Base-by-base conservation (phyloP, 2,329 filamentous ascomycete species). In the Paecilomyces niveus region DNA sequence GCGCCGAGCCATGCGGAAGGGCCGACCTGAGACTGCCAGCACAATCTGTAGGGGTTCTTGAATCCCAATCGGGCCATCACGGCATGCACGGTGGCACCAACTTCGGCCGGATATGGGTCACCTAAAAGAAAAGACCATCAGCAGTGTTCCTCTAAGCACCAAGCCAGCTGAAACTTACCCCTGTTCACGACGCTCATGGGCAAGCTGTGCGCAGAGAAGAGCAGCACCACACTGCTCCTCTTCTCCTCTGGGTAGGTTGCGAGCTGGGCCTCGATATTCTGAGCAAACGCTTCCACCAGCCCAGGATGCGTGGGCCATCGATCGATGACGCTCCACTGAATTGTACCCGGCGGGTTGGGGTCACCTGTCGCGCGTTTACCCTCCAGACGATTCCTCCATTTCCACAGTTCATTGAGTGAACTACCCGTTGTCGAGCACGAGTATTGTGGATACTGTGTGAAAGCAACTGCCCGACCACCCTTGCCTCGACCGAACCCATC, bases 361-460 rank as follows among this genome's bases (percentile, higher is more conserved):
- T 79, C 79, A 49, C 78, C 78, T 51, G 79, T 77, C 2, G 76
- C 81, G 51, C 82, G 79, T 74, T 90, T 92, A 45, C 90, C 90
- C 74, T 97, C 92, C 56, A 99, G 78, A 62, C 78, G 82, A 69
- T 91, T 89, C 62, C 92, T 84, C 92, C 92, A 97, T 77, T 95
- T 97, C 94, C 94, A 99, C 35, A 99, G 78, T 77, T 99, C 94
- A 69, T 99, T 99, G 58, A 99, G 78, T 62, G 91, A 96, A 74
- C 91, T 96, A 22, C 94, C 94, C 0, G 94, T 99, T 1, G 94
- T 99, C 21, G 92, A 96, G 78, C 95, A 99, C 21, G 91, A 96
- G 76, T 99, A 99, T 73, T 99, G 94, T 1, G 94, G 94, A 68
- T 99, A 99, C 75, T 99, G 94, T 29, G 93, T 97, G 71, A 99